Evolutionary conservation across 805 yeast species (phyloP).

Genomic region (Candida nemodendra): DNA sequence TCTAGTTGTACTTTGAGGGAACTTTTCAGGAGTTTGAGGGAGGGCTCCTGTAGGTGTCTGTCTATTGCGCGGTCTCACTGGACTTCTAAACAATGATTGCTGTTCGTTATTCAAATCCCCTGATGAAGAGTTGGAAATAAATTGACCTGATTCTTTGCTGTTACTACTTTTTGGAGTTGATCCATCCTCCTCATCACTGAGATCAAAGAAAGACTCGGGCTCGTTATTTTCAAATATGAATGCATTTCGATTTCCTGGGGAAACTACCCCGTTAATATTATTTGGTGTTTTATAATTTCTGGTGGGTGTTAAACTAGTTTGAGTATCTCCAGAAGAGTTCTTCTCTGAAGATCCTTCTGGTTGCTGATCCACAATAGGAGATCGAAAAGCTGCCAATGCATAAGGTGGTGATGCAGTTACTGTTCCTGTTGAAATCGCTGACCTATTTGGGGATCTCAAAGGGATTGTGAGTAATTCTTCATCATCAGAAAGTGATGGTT

Average conservation of each 20-base stretch:
- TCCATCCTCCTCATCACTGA: constrained; percentile 17
- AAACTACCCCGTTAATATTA: constrained; percentile 10
- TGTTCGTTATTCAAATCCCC: too few species aligned
- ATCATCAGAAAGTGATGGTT: constrained; percentile 12
- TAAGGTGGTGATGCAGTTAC: too few species aligned
- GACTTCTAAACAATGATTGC: constrained; percentile 8
- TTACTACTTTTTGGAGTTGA: neutral
- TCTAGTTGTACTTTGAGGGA: constrained; percentile 4
- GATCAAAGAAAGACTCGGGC: constrained; percentile 20
- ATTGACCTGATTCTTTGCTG: neutral
- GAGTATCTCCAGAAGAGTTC: constrained; percentile 1
- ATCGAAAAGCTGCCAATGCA: constrained; percentile 12
- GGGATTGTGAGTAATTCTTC: constrained; percentile 29
- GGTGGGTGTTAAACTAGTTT: constrained; percentile 11
- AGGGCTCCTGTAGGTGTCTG: constrained; percentile 13
- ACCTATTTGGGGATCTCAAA: constrained; percentile 31
- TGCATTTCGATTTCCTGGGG: constrained; percentile 24
- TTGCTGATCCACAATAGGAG: constrained; percentile 7
- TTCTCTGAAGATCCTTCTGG: neutral
- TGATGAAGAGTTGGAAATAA: neutral
- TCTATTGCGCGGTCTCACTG: constrained; percentile 14
- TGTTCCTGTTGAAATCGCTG: constrained; percentile 8
- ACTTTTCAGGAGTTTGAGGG: constrained; percentile 20
- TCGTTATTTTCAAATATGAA: constrained; percentile 19
- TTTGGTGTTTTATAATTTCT: constrained; percentile 10